Base-by-base conservation (phyloP, 2,329 filamentous ascomycete genomes). In the Xylariaceae sp. region DNA sequence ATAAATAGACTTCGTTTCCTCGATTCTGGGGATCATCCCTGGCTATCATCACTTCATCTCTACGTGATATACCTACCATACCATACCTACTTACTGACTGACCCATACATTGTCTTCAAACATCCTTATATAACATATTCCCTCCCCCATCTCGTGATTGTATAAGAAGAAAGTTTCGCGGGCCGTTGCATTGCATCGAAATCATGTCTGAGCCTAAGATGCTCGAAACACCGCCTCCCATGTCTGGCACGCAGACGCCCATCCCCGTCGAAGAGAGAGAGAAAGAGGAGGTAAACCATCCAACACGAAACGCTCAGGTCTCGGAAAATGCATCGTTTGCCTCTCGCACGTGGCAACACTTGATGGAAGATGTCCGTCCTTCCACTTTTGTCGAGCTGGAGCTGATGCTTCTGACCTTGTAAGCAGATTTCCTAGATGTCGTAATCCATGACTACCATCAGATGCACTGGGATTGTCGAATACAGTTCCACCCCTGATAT, bases 341-440 rank as follows among this genome's bases (percentile, higher is more conserved):
- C 30, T 67, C 65, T 4, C 65, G 62, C 55, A 59, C 62, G 62
- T 68, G 67, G 62, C 51, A 51, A 3, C 60, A 72, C 52, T 65
- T 72, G 65, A 39, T 63, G n/a, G 70, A 72, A 56, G 59, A 68
- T 17, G 69, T 82, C 47, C 70, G 73, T 44, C 70, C 75, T 9
- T 76, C 75, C 0, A 50, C 66, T 2, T 75, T 80, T 62, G 75
- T 74, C 34, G 79, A 82, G 63, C 49, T 77, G 13, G 76, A 81
- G 63, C 72, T 81, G 23, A 56, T 80, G 2, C 61, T 80, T 47
- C 67, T 81, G 45, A 81, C 79, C 0, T 77, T 82, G 70, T 72
- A 67, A 69, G 70, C 56, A 56, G 44, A 61, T 55, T n/a, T 34
- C 47, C 57, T 34, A 7, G 39, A 18, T 2, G 47, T 42, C 35